phyloP scores from a whole-genome alignment of 1,284 basidiomycete species.

The Anthracocystis walkeri region DNA sequence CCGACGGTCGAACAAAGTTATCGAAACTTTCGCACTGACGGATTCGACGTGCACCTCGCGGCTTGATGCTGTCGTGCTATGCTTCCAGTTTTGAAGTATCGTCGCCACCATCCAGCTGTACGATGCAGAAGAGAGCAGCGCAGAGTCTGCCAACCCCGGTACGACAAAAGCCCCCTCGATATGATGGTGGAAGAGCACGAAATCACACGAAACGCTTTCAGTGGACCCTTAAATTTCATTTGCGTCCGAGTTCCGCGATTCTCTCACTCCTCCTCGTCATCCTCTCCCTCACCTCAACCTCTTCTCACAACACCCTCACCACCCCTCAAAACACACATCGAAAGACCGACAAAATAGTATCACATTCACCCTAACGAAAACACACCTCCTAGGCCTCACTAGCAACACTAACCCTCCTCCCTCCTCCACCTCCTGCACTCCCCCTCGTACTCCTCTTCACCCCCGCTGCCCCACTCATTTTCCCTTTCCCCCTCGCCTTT shows the following conservation, averaged over 20 bases:
- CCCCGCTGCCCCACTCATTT: slow-evolving; percentile 19
- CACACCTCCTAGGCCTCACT: slow-evolving; percentile 28
- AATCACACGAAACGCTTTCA: background rate
- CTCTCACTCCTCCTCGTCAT: background rate
- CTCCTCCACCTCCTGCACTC: slow-evolving; percentile 4
- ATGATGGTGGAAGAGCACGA: slow-evolving; percentile 3
- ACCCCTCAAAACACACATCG: no score
- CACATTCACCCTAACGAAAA: slow-evolving; percentile 6
- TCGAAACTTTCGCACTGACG: no score
- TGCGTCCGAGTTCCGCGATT: no score
- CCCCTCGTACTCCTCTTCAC: slow-evolving; percentile 27
- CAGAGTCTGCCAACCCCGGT: no score
- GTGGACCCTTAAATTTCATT: slow-evolving; percentile 8
- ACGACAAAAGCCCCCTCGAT: no score
- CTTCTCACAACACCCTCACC: background rate
- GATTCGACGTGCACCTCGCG: no score
- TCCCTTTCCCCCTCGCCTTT: slow-evolving; percentile 18
- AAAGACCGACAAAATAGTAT: no score
- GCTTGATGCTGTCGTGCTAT: no score
- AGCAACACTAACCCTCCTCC: slow-evolving; percentile 31
- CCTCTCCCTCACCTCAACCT: background rate
- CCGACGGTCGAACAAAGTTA: no score
- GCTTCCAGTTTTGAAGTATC: no score
- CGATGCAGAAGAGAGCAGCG: no score
- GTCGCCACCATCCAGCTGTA: no score